Evolutionary conservation across 1,139 yeast genomes (phyloP), one percentile per base, ranked within the genome.

Genomic region (Kurtzmaniella quercitrusa): DNA sequence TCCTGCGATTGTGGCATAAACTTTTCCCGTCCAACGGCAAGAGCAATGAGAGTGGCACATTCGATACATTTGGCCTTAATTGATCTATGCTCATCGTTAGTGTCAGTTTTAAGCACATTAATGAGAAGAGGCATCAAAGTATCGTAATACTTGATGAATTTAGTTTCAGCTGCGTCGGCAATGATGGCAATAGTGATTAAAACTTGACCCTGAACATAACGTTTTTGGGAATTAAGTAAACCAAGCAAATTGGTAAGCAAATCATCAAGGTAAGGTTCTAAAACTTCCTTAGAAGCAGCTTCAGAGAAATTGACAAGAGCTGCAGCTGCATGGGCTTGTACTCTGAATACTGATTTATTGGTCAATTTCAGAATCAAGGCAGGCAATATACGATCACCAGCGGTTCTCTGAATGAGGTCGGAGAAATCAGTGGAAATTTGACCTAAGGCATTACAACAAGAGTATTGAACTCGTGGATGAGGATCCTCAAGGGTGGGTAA

Each of bases 401-500:
- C 77, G 42, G 87, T 81, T 57, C 84, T 76, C 69, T 93, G 98
- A 50, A 93, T 85, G 18, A 78, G 74, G 54, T 88, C 95, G 5
- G 97, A 93, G 66, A 93, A 91, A 66, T 93, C 98, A 0, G 98
- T 93, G n/a, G 96, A 88, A 69, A 94, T 87, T 70, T 93, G 98
- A 41, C 98, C 98, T 51, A 93, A 71, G 0, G 97, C 96, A 61
- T 93, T 93, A 69, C 98, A 93, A 50, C 96, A 86, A 34, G 97
- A 96, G 71, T 91, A 93, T 60, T 93, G 98, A 40, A 94, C 98
- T 63, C 98, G 80, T 50, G 96, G 84, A 56, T 93, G 97, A 3
- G 77, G 77, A 62, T 93, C 98, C 41, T 81, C 72, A 48, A 93
- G 74, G 16, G 86, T 70, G 2, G 98, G 97, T 53, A 90, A 65